A percentile compares a stretch with the other conserved stretches of the same genome.
phyloP scores from a whole-genome alignment of 768 basidiomycete species.

The Omphalotus guepiniiformis region DNA sequence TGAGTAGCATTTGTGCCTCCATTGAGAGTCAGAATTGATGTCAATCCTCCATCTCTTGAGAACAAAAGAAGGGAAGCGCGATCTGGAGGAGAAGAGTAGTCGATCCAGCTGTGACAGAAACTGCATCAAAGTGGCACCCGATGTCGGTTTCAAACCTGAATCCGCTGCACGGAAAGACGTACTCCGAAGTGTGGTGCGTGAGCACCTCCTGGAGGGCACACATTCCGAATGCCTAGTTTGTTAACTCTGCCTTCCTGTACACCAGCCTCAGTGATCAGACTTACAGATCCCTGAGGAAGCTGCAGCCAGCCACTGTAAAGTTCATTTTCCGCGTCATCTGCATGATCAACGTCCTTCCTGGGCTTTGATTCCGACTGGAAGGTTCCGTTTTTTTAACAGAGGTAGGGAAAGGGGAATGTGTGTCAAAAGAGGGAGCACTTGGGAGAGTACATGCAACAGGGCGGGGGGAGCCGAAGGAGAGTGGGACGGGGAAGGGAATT shows the following conservation, averaged over 20 bases:
- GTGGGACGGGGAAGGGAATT: conserved; percentile 30
- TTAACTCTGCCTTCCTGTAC: conserved; percentile 64
- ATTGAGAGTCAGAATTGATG: conserved; percentile 48
- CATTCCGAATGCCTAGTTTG: conserved; percentile 60
- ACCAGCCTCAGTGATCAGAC: conserved; percentile 63
- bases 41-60: conserved; percentile 14
- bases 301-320: conserved; percentile 74
- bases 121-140: conserved; percentile 38
- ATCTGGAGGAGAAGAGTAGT: conserved; percentile 70
- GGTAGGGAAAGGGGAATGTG: conserved; percentile 60
- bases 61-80: conserved; percentile 67
- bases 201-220: conserved; percentile 65
- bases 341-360: neutral
- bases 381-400: conserved; percentile 47
- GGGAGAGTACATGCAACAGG: conserved; percentile 49
- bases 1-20: conserved; percentile 72
- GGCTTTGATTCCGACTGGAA: conserved; percentile 65
- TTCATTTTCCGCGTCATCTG: conserved; percentile 42
- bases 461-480: too few species aligned
- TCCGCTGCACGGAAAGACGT: conserved; percentile 70
- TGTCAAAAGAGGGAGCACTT: conserved; percentile 54
- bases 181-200: conserved; percentile 60
- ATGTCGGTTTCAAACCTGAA: conserved; percentile 74
- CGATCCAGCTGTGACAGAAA: conserved; percentile 64
- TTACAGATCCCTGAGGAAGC: conserved; percentile 54